phyloP scores from a whole-genome alignment of 257 asterid species.

The Solanum pimpinellifolium region DNA sequence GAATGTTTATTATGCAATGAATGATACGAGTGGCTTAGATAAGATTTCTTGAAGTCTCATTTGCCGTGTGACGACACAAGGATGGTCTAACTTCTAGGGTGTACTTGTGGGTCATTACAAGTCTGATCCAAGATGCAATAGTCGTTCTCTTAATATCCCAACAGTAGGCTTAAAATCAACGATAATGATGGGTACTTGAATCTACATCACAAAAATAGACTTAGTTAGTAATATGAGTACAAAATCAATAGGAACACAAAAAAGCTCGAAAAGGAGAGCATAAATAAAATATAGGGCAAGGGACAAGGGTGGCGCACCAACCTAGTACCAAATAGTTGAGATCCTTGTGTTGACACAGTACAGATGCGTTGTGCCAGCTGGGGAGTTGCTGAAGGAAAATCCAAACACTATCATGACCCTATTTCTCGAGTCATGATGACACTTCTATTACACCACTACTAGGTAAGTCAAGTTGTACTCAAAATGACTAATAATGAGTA shows the following conservation, averaged over 20 bases:
- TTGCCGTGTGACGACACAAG: too few species aligned
- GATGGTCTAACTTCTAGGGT: too few species aligned
- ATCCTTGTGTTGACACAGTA: neutral
- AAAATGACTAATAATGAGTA: neutral
- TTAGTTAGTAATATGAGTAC: neutral
- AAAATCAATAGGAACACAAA: neutral
- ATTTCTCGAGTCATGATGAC: neutral
- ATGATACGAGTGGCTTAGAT: too few species aligned
- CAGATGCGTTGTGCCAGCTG: accelerated
- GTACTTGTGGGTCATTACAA: too few species aligned
- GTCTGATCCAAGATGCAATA: neutral
- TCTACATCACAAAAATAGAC: neutral
- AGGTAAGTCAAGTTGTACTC: neutral
- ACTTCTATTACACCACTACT: neutral
- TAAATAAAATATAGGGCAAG: neutral
- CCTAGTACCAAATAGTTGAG: neutral
- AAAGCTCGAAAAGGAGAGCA: neutral
- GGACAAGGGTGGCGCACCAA: neutral
- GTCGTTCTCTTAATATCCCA: neutral
- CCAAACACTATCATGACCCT: neutral
- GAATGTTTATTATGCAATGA: too few species aligned
- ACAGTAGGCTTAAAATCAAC: neutral
- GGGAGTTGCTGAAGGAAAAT: neutral
- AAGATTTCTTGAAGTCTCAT: too few species aligned
- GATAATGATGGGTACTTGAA: neutral